Percentiles rank a stretch among this genome's conserved stretches.
Evolutionary conservation across 2,329 filamentous ascomycete species (phyloP).

Genomic region (Ceratocystis smalleyi): DNA sequence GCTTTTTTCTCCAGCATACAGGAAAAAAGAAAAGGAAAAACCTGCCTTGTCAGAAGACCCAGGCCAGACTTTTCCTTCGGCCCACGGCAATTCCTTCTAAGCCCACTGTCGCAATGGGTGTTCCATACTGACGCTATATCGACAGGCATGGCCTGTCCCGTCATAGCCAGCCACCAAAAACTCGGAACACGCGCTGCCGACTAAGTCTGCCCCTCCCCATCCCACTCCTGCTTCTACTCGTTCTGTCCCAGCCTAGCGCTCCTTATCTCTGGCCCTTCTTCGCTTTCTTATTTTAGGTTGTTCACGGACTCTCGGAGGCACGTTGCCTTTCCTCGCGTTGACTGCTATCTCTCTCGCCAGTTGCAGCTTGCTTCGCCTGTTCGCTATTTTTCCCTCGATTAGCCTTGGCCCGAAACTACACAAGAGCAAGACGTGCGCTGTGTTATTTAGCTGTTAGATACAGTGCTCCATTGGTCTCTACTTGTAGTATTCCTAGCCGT

Average conservation of each 20-base stretch:
- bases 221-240: not conserved
- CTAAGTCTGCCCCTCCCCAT: not conserved
- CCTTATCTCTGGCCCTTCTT: not conserved
- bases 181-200: conserved; percentile 6
- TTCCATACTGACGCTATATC: not conserved
- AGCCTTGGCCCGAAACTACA: not conserved
- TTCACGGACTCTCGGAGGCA: not conserved
- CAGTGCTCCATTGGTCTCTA: too few relatives aligned
- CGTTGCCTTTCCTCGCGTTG: not conserved
- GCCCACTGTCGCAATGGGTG: not conserved
- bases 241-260: not conserved
- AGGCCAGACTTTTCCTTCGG: conserved; percentile 5
- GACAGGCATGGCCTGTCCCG: conserved; percentile 1
- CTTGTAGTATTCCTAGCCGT: too few relatives aligned
- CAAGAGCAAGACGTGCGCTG: not conserved
- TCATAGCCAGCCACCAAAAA: not conserved
- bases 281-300: not conserved
- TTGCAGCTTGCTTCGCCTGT: not conserved
- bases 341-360: not conserved
- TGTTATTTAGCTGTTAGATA: too few relatives aligned
- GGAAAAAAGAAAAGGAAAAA: not conserved
- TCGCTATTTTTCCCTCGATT: not conserved
- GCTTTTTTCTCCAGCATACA: not conserved
- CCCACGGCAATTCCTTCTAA: conserved; percentile 12
- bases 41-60: conserved; percentile 1